These are phyloP conservation scores for Hapsidospora chrysogenum DNA, from an alignment of 495 filamentous ascomycete genomes.

Conservation along the genomic window DNA sequence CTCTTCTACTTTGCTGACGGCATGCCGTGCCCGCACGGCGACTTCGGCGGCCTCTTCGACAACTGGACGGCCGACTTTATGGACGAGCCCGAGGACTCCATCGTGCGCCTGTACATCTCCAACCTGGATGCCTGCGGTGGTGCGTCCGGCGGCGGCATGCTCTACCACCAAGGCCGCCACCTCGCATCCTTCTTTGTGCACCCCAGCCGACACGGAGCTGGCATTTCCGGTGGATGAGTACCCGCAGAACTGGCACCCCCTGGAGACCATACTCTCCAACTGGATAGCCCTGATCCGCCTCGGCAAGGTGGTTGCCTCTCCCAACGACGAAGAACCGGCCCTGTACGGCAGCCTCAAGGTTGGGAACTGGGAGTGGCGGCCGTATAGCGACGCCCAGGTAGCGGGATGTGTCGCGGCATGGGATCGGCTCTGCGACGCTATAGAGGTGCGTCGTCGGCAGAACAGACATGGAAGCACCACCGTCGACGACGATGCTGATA, in stretches of 20 bases:
- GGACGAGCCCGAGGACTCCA: slow-evolving; percentile 3
- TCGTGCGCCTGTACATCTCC: slow-evolving; percentile 6
- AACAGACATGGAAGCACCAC: slow-evolving; percentile 1
- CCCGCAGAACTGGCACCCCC: slow-evolving; percentile 13
- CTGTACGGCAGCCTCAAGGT: slow-evolving; percentile 8
- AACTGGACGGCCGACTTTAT: background rate
- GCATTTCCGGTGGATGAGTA: slow-evolving; percentile 7
- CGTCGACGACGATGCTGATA: background rate
- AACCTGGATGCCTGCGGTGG: slow-evolving; percentile 5
- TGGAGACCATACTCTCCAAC: slow-evolving; percentile 22
- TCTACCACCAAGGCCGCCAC: slow-evolving; percentile 10
- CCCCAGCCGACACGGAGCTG: slow-evolving; percentile 8
- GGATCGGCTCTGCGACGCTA: slow-evolving; percentile 7
- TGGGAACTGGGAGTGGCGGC: slow-evolving; percentile 10
- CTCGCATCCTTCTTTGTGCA: slow-evolving; percentile 6
- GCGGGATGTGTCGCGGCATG: slow-evolving; percentile 5
- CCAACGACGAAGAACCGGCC: slow-evolving; percentile 1
- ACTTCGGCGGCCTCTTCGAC: slow-evolving; percentile 3
- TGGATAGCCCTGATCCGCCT: slow-evolving; percentile 17
- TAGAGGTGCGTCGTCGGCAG: slow-evolving; percentile 6
- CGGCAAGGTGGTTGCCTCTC: slow-evolving; percentile 14
- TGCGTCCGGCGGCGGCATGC: slow-evolving; percentile 5
- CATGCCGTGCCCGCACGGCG: background rate
- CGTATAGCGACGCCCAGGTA: slow-evolving; percentile 10
- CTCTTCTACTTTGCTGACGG: background rate